These are phyloP conservation scores for Rhodotorula sphaerocarpa DNA, from an alignment of 768 basidiomycete genomes.

Conservation along the genomic window DNA sequence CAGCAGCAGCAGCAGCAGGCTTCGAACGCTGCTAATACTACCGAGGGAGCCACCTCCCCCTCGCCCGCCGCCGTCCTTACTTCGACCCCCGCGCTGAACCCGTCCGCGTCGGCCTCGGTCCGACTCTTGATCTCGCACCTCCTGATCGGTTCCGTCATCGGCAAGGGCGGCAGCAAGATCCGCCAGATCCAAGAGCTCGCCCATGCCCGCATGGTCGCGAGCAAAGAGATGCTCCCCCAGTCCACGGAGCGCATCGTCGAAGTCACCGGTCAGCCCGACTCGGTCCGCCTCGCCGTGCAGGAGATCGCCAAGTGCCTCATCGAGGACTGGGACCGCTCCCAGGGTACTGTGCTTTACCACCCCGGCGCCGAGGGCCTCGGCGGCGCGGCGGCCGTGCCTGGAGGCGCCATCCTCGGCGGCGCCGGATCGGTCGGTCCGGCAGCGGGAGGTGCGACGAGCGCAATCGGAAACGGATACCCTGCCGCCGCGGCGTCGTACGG, in stretches of 20 bases:
- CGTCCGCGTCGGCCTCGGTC: conserved; percentile 59
- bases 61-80: conserved; percentile 62
- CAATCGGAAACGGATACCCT: neutral
- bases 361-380: conserved; percentile 62
- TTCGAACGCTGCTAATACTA: no score
- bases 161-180: conserved; percentile 91
- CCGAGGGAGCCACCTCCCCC: conserved; percentile 65
- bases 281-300: conserved; percentile 84
- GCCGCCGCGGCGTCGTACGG: neutral
- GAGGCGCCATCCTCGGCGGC: neutral
- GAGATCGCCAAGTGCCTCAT: conserved; percentile 92
- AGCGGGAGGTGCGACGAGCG: no score
- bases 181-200: conserved; percentile 96
- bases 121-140: conserved; percentile 98
- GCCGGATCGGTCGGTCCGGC: neutral
- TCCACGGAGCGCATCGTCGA: conserved; percentile 98
- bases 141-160: conserved; percentile 91
- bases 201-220: conserved; percentile 95
- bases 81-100: conserved; percentile 46
- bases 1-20: no score
- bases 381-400: conserved; percentile 38
- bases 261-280: conserved; percentile 84
- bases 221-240: conserved; percentile 98
- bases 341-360: conserved; percentile 91
- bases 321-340: conserved; percentile 91